These are phyloP conservation scores for Tuber brumale DNA, from an alignment of 495 filamentous ascomycete genomes.

Conservation along the genomic window DNA sequence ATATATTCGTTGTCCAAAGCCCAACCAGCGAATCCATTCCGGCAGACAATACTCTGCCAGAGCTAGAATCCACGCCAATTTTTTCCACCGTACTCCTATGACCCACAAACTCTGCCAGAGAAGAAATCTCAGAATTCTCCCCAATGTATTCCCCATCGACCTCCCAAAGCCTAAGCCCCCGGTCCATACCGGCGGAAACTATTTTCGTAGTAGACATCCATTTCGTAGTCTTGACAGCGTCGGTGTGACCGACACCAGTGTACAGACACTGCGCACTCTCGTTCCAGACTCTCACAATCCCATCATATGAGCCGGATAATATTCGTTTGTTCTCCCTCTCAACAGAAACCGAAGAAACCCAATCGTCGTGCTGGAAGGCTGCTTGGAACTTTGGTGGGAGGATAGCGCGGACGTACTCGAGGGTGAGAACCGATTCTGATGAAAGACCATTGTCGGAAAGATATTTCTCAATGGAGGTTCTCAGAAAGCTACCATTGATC, in stretches of 20 bases:
- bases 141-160: constrained; percentile 56
- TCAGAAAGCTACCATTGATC: constrained; percentile 81
- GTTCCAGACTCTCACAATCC: constrained; percentile 79
- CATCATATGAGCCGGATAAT: constrained; percentile 85
- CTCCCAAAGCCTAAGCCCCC: constrained; percentile 79
- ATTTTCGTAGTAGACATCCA: constrained; percentile 46
- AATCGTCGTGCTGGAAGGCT: constrained; percentile 91
- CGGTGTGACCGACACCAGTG: constrained; percentile 68
- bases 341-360: constrained; percentile 89
- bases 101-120: constrained; percentile 77
- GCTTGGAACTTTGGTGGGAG: constrained; percentile 80
- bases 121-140: constrained; percentile 59
- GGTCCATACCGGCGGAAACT: constrained; percentile 74
- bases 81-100: constrained; percentile 70
- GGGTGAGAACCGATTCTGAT: constrained; percentile 71
- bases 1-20: constrained; percentile 74
- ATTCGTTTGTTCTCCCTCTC: constrained; percentile 56
- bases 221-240: constrained; percentile 69
- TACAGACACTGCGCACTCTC: constrained; percentile 70
- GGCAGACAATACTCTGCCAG: constrained; percentile 72
- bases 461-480: constrained; percentile 82
- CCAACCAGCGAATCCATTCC: constrained; percentile 72
- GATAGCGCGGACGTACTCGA: constrained; percentile 88
- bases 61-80: constrained; percentile 66
- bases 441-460: constrained; percentile 78